Percentiles rank a stretch among this genome's conserved stretches.
Conservation (phyloP, 345 rosid genomes). For the Limnanthes douglasii region DNA sequence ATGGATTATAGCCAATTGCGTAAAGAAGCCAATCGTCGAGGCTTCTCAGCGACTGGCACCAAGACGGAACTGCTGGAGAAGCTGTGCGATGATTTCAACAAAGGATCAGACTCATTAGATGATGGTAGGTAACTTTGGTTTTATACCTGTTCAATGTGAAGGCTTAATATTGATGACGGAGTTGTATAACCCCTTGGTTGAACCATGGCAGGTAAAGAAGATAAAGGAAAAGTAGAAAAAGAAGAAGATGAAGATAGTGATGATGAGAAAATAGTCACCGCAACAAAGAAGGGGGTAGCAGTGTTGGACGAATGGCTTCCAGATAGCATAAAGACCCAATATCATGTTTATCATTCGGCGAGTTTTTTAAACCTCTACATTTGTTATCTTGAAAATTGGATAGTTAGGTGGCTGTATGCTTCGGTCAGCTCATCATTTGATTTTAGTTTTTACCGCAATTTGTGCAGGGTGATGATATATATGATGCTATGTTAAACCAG, state of each 20-base stretch:
- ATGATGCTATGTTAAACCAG: slow-evolving; percentile 82
- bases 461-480: slow-evolving; percentile 61
- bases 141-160: no score
- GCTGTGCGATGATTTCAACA: slow-evolving; percentile 27
- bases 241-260: slow-evolving; percentile 11
- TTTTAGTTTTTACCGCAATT: slow-evolving; percentile 1
- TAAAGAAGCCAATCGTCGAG: slow-evolving; percentile 39
- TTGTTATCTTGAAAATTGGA: no score
- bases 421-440: no score
- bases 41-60: slow-evolving; percentile 39
- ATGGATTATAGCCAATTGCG: slow-evolving; percentile 65
- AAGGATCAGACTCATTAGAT: slow-evolving; percentile 1
- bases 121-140: slow-evolving; percentile 5
- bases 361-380: no score
- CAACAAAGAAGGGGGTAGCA: slow-evolving; percentile 69
- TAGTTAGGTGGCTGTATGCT: no score
- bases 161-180: no score
- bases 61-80: slow-evolving; percentile 52
- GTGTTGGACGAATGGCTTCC: slow-evolving; percentile 72
- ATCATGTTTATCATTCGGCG: slow-evolving; percentile 62
- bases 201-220: no score
- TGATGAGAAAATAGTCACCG: slow-evolving; percentile 46
- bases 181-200: no score
- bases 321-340: slow-evolving; percentile 51
- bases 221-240: no score